A percentile compares a stretch with the other conserved stretches of the same genome.
These are phyloP conservation scores for Dactylorhiza incarnata DNA, from an alignment of 106 monocot species.

Conservation along the genomic window DNA sequence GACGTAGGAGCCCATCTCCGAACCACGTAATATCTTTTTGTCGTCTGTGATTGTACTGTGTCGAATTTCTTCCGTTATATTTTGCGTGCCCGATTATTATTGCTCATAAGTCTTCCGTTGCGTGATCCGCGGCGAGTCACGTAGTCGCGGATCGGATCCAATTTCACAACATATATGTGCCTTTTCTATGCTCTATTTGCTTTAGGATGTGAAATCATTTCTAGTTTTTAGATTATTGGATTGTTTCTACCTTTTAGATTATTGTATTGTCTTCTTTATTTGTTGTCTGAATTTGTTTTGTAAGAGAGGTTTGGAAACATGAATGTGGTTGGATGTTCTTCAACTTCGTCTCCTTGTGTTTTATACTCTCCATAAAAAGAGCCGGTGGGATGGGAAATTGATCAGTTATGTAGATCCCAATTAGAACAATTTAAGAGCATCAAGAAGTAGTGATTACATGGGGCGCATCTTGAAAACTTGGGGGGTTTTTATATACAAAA, in stretches of 20 bases:
- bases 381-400: conserved; percentile 12
- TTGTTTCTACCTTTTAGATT: neutral
- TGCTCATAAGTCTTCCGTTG: too few relatives aligned
- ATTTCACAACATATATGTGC: too few relatives aligned
- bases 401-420: conserved; percentile 6
- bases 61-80: too few relatives aligned
- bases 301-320: conserved; percentile 4
- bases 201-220: neutral
- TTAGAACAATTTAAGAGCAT: conserved; percentile 11
- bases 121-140: too few relatives aligned
- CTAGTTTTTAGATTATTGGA: neutral
- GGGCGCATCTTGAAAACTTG: conserved; percentile 19
- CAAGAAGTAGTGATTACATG: conserved; percentile 29
- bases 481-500: neutral
- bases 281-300: neutral
- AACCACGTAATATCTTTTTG: too few relatives aligned
- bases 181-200: neutral
- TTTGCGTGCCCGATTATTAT: too few relatives aligned
- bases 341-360: conserved; percentile 24
- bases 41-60: too few relatives aligned
- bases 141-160: too few relatives aligned
- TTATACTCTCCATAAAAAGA: conserved; percentile 10
- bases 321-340: conserved; percentile 24
- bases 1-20: too few relatives aligned
- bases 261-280: neutral